Evolutionary conservation across 2,329 filamentous ascomycete species (phyloP), one percentile per base, ranked within the genome.

Genomic region (Colletotrichum shisoi): DNA sequence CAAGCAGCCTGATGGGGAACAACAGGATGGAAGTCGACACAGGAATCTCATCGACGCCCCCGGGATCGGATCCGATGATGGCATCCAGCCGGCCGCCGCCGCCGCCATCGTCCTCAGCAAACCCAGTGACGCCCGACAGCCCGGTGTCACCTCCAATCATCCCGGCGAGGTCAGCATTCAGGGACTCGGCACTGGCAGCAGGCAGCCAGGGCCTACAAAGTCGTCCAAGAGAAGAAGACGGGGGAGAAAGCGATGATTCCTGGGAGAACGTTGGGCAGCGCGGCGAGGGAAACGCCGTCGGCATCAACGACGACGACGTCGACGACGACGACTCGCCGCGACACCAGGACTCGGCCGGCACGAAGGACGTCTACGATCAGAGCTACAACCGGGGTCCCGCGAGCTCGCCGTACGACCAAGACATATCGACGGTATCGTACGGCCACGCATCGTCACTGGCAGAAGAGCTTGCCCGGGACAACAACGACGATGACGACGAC

Each of bases 181-280:
- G 5, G 54, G 64, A 27, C 42, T 56, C 64, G 64, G 54, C 3
- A 45, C 61, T 9, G 46, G 44, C 17, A 64, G 37, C 48, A 63
- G 52, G 54, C 61, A 64, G 40, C 24, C 65, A 15, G 65, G 61
- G 15, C 24, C 65, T 42, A 45, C 65, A 63, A 56, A 52, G 54
- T 60, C 65, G 59, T 64, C 65, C 15, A 67, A 67, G 61, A 67
- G 54, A 51, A 60, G 65, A 65, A 59, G 61, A 64, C 19, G 65
- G 49, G 61, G 65, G 53, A 60, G 65, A 67, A 67, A 67, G 65
- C 65, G 65, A 65, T 64, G 65, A 67, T 67, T 67, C 65, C 12
- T 67, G 65, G 65, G 65, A 67, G 42, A 56, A 67, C 49, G 52
- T 67, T 11, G 42, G 57, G 34, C 54, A 51, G 24, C 54, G 61